These are phyloP conservation scores for Mallotus japonicus DNA, from an alignment of 441 rosid genomes.

Conservation along the genomic window DNA sequence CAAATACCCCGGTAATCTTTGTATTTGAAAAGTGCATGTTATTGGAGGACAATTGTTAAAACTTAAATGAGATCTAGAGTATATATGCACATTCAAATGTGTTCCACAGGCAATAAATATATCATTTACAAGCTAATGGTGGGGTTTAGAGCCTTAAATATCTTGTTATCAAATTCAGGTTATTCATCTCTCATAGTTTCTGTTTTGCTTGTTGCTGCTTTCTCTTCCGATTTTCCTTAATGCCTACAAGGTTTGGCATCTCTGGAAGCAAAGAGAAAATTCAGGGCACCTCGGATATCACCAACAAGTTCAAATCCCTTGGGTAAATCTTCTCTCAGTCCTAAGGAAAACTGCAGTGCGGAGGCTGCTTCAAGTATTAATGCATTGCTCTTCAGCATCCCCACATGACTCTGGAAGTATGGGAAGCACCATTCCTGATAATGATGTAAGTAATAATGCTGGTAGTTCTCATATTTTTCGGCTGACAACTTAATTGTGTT, in stretches of 20 bases:
- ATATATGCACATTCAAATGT: neutral
- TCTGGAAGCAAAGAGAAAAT: conserved; percentile 78
- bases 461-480: conserved; percentile 13
- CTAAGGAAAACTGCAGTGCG: conserved; percentile 24
- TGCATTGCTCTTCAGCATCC: conserved; percentile 27
- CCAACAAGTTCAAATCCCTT: conserved; percentile 42
- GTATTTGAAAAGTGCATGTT: neutral
- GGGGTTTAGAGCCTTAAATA: neutral
- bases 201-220: conserved; percentile 14
- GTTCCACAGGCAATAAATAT: neutral
- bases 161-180: conserved; percentile 1
- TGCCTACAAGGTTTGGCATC: conserved; percentile 73
- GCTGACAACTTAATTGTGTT: conserved; percentile 9
- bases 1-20: neutral
- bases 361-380: conserved; percentile 38
- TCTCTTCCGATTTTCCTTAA: conserved; percentile 42
- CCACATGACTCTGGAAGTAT: conserved; percentile 23
- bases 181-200: neutral
- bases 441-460: conserved; percentile 35
- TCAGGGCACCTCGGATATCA: conserved; percentile 66
- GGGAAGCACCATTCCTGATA: conserved; percentile 22
- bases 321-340: conserved; percentile 37
- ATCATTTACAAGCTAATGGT: neutral
- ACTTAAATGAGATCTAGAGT: neutral
- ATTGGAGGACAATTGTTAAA: neutral